Base-by-base conservation (phyloP, 1,284 basidiomycete genomes). In the Acaromyces ingoldii region DNA sequence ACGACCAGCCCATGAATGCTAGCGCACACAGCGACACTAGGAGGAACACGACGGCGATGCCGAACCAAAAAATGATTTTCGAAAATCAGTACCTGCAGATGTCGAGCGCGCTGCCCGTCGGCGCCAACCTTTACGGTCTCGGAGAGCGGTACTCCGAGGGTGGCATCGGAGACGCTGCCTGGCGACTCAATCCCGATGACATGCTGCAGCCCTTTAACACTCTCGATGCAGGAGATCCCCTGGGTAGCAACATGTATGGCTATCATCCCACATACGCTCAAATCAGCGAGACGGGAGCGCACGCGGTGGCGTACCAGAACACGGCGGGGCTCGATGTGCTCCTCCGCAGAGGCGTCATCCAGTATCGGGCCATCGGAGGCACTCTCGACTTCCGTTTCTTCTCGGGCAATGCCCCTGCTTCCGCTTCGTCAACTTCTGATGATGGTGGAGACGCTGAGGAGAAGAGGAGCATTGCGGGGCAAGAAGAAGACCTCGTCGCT, bases 41-140 rank as follows among this genome's bases (percentile, higher is more conserved):
- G 49, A 47, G 57, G 36, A 70, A 67, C 49, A 49, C 62, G 17
- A 70, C 67, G 0, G 61, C 61, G 4, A 70, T 66, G 62, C 67
- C 64, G 4, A 50, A 43, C 34, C 66, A 70, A 42, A 57, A 57
- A 37, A 38, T 68, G 13, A 39, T 68, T 82, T 5, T 89, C 62
- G 86, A 88, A 68, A 83, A 88, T 13, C 87, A 88, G 72, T 89
- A 87, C 68, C 78, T 89, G 15, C 85, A 86, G 53, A 42, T 70
- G 21, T 67, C 64, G 11, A 79, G 60, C 7, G 67, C 64, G 3
- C 46, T 70, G 19, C 67, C 67, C 1, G 24, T 55, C 17, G 76
- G 81, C 33, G 80, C 86, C 19, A 87, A 89, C 63, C 80, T 89
- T 39, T 88, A 88, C 60, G 88, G 88, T 0, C 77, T 89, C 6